Evolutionary conservation across 805 yeast species (phyloP).

Genomic region (Alloascoidea hylecoeti): DNA sequence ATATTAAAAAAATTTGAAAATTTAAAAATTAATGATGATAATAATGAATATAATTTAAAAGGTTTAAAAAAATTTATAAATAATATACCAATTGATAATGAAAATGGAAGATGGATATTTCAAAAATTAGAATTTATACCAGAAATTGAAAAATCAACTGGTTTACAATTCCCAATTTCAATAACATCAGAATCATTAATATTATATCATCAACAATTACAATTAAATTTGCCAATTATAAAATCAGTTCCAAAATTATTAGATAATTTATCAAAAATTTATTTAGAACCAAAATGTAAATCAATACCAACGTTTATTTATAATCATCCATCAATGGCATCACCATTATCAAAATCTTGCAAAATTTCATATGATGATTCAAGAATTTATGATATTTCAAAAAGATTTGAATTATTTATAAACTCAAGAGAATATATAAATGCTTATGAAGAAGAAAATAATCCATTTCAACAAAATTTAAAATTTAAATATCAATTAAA

Average conservation of each 20-base stretch:
- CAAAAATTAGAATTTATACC: conserved; percentile 49
- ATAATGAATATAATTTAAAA: conserved; percentile 8
- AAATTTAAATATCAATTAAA: conserved; percentile 15
- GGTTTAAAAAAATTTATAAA: conserved; percentile 5
- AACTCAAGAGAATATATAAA: conserved; percentile 72
- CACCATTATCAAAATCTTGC: conserved; percentile 77
- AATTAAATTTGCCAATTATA: conserved; percentile 16
- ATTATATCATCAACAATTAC: conserved; percentile 23
- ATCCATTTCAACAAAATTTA: conserved; percentile 52
- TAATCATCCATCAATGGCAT: conserved; percentile 73
- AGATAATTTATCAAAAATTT: conserved; percentile 46
- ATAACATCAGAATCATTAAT: conserved; percentile 25
- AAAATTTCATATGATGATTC: conserved; percentile 15
- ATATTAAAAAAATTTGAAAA: conserved; percentile 21
- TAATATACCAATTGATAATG: conserved; percentile 8
- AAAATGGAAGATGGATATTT: conserved; percentile 15
- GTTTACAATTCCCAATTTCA: conserved; percentile 29
- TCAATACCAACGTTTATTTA: conserved; percentile 55
- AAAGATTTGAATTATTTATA: conserved; percentile 77
- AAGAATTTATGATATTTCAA: conserved; percentile 28
- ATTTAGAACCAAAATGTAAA: conserved; percentile 49
- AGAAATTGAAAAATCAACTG: conserved; percentile 41
- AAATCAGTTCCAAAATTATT: conserved; percentile 40
- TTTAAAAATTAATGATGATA: conserved; percentile 5
- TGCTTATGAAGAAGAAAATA: conserved; percentile 94